phyloP scores from a whole-genome alignment of 176 grass and related monocot species.

The Eragrostis nindensis region DNA sequence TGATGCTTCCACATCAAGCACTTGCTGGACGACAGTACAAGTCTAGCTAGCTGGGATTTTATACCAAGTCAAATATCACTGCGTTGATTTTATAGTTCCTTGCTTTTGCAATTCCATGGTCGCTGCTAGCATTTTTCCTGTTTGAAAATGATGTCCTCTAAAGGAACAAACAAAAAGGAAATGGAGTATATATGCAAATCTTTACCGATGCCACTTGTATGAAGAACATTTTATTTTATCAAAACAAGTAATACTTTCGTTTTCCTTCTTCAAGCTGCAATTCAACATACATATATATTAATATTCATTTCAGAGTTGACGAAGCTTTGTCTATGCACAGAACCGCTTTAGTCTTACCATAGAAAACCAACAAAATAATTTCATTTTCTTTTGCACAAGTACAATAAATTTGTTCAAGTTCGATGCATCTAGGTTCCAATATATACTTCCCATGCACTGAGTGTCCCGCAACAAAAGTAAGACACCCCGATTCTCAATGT shows the following conservation, averaged over 20 bases:
- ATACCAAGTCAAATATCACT: constrained; percentile 28
- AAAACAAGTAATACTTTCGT: not conserved
- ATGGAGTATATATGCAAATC: constrained; percentile 47
- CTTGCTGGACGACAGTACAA: not conserved
- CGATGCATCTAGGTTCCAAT: too few species aligned
- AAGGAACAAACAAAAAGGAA: constrained; percentile 27
- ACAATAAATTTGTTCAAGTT: not conserved
- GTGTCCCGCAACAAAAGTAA: not conserved
- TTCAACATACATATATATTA: not conserved
- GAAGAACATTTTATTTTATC: constrained; percentile 4
- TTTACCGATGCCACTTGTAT: constrained; percentile 11
- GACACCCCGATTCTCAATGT: not conserved
- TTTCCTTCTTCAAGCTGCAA: not conserved
- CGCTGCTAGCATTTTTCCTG: not conserved
- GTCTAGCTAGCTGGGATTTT: not conserved
- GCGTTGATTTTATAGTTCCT: not conserved
- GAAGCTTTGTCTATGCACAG: too few species aligned
- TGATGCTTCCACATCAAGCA: constrained; percentile 18
- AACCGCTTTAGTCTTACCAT: not conserved
- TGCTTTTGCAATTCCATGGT: not conserved
- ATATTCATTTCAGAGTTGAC: not conserved
- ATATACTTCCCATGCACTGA: too few species aligned
- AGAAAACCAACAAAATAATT: not conserved
- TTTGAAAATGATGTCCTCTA: constrained; percentile 26
- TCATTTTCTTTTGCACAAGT: not conserved